These are phyloP conservation scores for Acanthamoeba culbertsoni DNA, from an alignment of 208 protist species.

Conservation along the genomic window DNA sequence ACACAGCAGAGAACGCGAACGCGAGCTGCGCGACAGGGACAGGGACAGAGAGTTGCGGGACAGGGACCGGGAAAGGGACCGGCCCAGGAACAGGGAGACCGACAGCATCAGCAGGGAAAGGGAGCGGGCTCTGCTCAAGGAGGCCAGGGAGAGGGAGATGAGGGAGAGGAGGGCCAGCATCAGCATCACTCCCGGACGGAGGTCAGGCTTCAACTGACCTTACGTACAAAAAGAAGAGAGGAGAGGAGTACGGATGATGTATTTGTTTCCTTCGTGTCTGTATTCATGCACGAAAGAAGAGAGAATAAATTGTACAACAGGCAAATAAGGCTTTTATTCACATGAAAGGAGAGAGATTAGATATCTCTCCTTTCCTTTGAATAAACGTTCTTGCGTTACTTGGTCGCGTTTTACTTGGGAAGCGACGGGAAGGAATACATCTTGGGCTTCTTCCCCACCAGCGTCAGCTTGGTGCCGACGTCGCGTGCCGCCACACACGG, in stretches of 20 bases:
- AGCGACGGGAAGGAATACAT: neutral
- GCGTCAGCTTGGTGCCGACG: conserved; percentile 37
- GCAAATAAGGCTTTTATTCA: too few species aligned
- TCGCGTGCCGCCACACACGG: neutral
- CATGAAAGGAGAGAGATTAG: too few species aligned
- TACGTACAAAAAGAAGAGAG: neutral
- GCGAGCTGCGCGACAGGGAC: neutral
- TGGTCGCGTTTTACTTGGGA: too few species aligned
- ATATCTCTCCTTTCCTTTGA: too few species aligned
- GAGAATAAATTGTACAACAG: too few species aligned
- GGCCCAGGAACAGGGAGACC: neutral
- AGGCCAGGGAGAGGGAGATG: too few species aligned
- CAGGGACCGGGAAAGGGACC: neutral
- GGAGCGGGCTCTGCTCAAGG: neutral
- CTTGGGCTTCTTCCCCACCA: conserved; percentile 28
- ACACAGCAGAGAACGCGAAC: neutral
- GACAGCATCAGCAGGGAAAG: neutral
- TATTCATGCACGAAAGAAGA: neutral
- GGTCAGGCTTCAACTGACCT: too few species aligned
- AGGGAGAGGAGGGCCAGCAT: neutral
- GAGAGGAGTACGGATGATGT: neutral
- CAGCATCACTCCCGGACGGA: too few species aligned
- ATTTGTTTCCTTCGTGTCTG: neutral
- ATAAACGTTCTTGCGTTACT: too few species aligned
- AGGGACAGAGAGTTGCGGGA: neutral